These are phyloP conservation scores for Striga hermonthica DNA, from an alignment of 305 asterid genomes.

Conservation along the genomic window DNA sequence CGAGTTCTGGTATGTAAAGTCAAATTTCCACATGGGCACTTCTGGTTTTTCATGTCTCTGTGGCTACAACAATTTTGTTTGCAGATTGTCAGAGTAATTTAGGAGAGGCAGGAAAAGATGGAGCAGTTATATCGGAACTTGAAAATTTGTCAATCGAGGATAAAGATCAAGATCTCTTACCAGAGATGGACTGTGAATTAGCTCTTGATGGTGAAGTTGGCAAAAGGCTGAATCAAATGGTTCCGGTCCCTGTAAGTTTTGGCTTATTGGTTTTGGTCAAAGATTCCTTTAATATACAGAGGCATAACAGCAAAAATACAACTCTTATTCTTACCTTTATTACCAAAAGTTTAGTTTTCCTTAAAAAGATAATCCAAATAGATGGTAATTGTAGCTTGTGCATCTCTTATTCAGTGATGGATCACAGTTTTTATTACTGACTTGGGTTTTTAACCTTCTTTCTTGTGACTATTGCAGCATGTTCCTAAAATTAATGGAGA, in stretches of 20 bases:
- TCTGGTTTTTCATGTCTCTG: not conserved
- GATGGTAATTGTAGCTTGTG: not conserved
- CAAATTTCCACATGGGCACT: not conserved
- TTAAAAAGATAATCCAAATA: not conserved
- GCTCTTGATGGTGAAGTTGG: constrained; percentile 88
- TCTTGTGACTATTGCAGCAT: constrained; percentile 54
- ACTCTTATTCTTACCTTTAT: not conserved
- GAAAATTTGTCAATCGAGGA: constrained; percentile 30
- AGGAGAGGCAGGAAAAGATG: constrained; percentile 35
- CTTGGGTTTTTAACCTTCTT: constrained; percentile 18
- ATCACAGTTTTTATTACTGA: constrained; percentile 22
- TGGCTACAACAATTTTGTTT: not conserved
- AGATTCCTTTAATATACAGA: constrained; percentile 15
- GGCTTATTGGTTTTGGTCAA: constrained; percentile 8
- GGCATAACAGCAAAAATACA: not conserved
- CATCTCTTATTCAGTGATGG: constrained; percentile 4
- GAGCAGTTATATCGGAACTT: constrained; percentile 27
- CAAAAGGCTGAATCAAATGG: constrained; percentile 76
- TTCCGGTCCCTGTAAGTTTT: constrained; percentile 72
- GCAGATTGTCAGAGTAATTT: constrained; percentile 40
- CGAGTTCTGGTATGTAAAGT: constrained; percentile 41
- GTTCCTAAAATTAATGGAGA: constrained; percentile 88
- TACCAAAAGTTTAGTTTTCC: not conserved
- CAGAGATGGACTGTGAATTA: constrained; percentile 72
- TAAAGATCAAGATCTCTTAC: constrained; percentile 35